Base-by-base conservation (phyloP, 75 land plant species). In the Chamaecyparis obtusa region DNA sequence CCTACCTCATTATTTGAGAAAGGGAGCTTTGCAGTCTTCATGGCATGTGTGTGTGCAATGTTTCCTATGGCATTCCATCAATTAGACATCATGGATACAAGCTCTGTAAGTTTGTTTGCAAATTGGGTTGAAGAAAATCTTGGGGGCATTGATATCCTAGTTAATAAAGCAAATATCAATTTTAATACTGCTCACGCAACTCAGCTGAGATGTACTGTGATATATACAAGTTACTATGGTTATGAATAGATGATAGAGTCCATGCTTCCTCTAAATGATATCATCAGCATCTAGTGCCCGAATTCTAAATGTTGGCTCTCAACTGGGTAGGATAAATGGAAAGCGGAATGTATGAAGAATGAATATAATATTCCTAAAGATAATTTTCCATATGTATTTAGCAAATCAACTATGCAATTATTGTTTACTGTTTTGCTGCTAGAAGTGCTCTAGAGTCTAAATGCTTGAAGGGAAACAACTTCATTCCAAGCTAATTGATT, bases 161-260 rank as follows among this genome's bases (percentile, higher is more conserved):
- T 95, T 32, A 96, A 96, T 87, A 96, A 96, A 91, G 97, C 97
- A 43, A 96, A 93, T 57, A 91, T 91, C 36, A 94, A 94, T 83
- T 94, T 88, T 87, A 94, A 94, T 85, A 49, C 83, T 36, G 94
- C 32, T 86, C 89, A 24, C 89, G 90, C 41, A 94, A 93, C 85
- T 92, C 92, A 74, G 93, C 90, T 30, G 94, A 94, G 54, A 33
- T 84, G 90, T 48, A 80, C 86, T 39, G 95, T 94, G 17, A 86
- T 96, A 2, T 74, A 79, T 0, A 92, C 94, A 79, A 97, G 96
- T 76, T 97, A 97, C 78, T 89, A 87, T 86, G 96, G 94, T 17
- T 91, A 94, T 2, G 92, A 92, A 83, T 60, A 87, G 71, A 87
- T 97, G 90, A 93, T 92, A 33, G 89, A 95, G 87, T 86, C 89